Percentiles rank a stretch among this genome's conserved stretches.
These are phyloP conservation scores for Hypholoma sublateritium DNA, from an alignment of 768 basidiomycete genomes.

Conservation along the genomic window DNA sequence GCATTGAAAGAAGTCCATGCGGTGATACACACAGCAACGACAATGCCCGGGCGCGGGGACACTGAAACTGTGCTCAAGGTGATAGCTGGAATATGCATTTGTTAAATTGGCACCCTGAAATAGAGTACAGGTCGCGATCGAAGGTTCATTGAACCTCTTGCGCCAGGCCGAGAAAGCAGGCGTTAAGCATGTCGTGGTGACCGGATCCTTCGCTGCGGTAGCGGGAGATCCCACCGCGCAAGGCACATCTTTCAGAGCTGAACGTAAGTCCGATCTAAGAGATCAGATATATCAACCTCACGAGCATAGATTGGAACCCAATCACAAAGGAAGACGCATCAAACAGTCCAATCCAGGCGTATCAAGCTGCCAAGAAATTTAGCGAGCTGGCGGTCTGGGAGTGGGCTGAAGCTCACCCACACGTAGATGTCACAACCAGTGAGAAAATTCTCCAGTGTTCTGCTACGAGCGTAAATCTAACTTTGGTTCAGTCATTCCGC, in stretches of 20 bases:
- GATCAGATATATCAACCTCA: not conserved
- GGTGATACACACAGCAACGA: conserved; percentile 40
- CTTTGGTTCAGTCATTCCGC: conserved; percentile 32
- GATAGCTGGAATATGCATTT: not conserved
- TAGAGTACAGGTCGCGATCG: conserved; percentile 29
- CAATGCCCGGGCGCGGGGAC: conserved; percentile 19
- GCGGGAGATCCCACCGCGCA: conserved; percentile 16
- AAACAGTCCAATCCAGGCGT: conserved; percentile 19
- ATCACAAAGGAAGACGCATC: conserved; percentile 27
- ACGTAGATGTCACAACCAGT: conserved; percentile 40
- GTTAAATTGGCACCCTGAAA: not conserved
- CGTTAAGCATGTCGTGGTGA: conserved; percentile 34
- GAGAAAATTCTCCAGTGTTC: conserved; percentile 4
- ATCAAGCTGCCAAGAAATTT: conserved; percentile 37
- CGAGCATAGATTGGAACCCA: conserved; percentile 32
- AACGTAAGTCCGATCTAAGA: conserved; percentile 1
- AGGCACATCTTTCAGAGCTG: not conserved
- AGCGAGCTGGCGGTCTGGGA: conserved; percentile 42
- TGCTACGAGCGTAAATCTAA: not conserved
- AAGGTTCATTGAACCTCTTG: conserved; percentile 37
- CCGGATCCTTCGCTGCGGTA: conserved; percentile 37
- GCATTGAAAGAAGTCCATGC: conserved; percentile 43
- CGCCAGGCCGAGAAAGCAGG: conserved; percentile 38
- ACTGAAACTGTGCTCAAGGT: conserved; percentile 19
- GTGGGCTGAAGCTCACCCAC: conserved; percentile 37